Evolutionary conservation across 2,329 filamentous ascomycete species (phyloP).

Genomic region (Pseudopithomyces chartarum): DNA sequence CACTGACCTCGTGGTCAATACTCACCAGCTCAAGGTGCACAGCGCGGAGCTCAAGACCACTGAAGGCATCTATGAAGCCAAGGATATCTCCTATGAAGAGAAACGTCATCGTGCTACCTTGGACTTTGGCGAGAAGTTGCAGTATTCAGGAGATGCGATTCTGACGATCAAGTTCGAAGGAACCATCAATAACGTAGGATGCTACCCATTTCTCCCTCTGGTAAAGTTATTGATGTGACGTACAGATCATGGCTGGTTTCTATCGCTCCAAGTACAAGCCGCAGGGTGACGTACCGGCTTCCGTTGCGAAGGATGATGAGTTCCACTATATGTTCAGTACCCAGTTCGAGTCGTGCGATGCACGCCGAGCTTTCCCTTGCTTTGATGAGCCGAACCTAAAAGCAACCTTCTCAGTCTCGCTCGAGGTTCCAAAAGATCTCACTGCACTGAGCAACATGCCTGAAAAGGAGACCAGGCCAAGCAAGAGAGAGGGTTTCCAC

Average conservation of each 20-base stretch:
- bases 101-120: constrained; percentile 84
- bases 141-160: constrained; percentile 67
- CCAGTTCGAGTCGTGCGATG: constrained; percentile 96
- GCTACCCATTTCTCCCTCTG: neutral
- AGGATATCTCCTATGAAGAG: constrained; percentile 77
- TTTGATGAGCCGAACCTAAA: constrained; percentile 98
- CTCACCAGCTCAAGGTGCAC: constrained; percentile 79
- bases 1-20: constrained; percentile 81
- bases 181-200: constrained; percentile 74
- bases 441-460: constrained; percentile 96
- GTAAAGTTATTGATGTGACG: neutral
- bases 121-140: constrained; percentile 73
- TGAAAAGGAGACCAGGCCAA: constrained; percentile 74
- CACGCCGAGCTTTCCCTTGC: constrained; percentile 92
- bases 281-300: constrained; percentile 69
- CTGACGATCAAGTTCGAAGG: constrained; percentile 78
- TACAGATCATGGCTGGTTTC: constrained; percentile 78
- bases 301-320: constrained; percentile 74
- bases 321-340: constrained; percentile 80
- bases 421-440: constrained; percentile 88
- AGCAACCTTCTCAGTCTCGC: constrained; percentile 90
- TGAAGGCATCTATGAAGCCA: constrained; percentile 63
- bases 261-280: constrained; percentile 95
- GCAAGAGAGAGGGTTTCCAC: constrained; percentile 72
- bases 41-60: constrained; percentile 66